Base-by-base conservation (phyloP, 345 rosid species). In the Arabis alpina region DNA sequence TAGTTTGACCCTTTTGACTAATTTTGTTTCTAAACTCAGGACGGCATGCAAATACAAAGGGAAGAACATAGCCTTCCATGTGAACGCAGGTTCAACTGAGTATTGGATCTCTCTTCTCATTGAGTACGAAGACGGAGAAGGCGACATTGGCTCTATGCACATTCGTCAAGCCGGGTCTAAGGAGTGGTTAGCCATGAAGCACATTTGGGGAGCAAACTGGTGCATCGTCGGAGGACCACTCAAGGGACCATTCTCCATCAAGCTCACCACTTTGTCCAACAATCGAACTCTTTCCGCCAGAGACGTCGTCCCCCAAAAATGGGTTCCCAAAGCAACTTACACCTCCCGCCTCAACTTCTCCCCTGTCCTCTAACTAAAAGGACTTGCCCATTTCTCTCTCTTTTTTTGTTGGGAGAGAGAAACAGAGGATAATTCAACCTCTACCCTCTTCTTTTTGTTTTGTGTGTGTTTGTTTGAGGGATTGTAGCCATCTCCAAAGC, bases 201-300 rank as follows among this genome's bases (percentile, higher is more conserved):
- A 94, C 75, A 15, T 94, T 43, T 94, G 99, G 99, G 99, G 99
- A 54, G 99, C 99, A 53, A 91, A 55, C 68, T 94, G 99, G 99
- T 80, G 81, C 77, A 77, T 89, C 23, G 75, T 61, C 68, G 67
- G 75, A 55, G 98, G 96, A 54, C 95, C 97, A 16, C 83, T 91
- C 64, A 81, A 82, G 27, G 97, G 99, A 40, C 99, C 99, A 13
- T 89, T 91, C 80, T 91, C 97, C 1, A 93, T 93, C 58, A 91
- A 89, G 73, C 79, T 93, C 64, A 85, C 95, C 28, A 84, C 97
- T 55, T 80, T 93, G 13, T 80, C 95, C 58, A 80, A 90, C 23
- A 82, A 77, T 48, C 81, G 80, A 81, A 67, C 86, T 2, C 88
- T 94, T 65, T 91, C 99, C 1, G 96, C 99, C 25, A 80, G 85